These are phyloP conservation scores for Castanea sativa DNA, from an alignment of 306 rosid genomes.

Conservation along the genomic window DNA sequence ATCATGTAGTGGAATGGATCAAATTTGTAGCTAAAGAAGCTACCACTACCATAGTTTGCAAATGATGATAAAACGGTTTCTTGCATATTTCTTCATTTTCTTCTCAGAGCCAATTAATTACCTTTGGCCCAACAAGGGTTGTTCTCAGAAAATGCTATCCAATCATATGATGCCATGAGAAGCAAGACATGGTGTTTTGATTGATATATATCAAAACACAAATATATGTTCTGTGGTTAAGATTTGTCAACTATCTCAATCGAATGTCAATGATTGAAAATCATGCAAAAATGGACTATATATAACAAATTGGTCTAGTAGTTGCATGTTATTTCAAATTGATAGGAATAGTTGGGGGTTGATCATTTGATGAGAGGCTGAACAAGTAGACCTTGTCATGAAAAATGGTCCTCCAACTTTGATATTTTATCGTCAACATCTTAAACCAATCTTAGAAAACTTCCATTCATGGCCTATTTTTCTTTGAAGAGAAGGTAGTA, in stretches of 20 bases:
- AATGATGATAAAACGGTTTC: background rate
- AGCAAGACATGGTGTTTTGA: no score
- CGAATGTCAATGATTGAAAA: background rate
- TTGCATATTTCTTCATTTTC: background rate
- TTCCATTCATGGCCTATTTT: slow-evolving; percentile 2
- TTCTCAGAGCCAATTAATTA: background rate
- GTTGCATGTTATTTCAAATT: background rate
- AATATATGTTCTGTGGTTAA: no score
- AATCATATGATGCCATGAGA: no score
- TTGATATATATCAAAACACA: no score
- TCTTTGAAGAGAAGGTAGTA: slow-evolving; percentile 4
- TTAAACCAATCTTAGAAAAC: slow-evolving; percentile 9
- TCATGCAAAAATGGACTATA: background rate
- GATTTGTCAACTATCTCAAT: no score
- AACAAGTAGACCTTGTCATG: background rate
- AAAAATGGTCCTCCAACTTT: slow-evolving; percentile 5
- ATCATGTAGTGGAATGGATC: background rate
- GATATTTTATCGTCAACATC: slow-evolving; percentile 5
- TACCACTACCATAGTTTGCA: no score
- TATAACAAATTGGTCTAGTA: background rate
- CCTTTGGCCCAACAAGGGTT: background rate
- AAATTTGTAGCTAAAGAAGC: background rate
- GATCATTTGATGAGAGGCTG: background rate
- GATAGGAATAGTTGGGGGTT: background rate
- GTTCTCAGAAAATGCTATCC: no score